Conservation (phyloP, 1,139 yeast genomes). For the Yamadazyma sp. region DNA sequence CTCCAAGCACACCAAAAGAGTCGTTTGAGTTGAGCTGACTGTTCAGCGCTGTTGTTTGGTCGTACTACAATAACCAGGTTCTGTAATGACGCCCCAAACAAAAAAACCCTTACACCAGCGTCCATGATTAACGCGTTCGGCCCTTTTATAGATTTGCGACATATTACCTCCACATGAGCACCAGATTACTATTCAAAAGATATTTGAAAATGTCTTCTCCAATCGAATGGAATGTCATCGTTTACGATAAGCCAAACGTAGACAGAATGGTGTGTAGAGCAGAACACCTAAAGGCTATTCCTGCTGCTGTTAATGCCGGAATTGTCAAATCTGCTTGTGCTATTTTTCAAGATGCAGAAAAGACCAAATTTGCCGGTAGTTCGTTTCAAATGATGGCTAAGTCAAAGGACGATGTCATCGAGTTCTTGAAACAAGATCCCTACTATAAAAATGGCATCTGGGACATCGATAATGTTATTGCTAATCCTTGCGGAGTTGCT, state of each 20-base stretch:
- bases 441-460: slow-evolving; percentile 69
- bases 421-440: slow-evolving; percentile 60
- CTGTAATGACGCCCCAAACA: no score
- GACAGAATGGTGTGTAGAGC: slow-evolving; percentile 59
- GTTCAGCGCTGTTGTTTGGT: no score
- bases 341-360: slow-evolving; percentile 48
- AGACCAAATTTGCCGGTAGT: slow-evolving; percentile 70
- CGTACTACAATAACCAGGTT: no score
- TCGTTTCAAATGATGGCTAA: slow-evolving; percentile 63
- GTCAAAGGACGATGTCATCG: slow-evolving; percentile 60
- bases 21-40: no score
- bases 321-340: slow-evolving; percentile 67
- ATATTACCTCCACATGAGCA: slow-evolving; percentile 8
- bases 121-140: no score
- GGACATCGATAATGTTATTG: slow-evolving; percentile 66
- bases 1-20: no score
- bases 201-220: slow-evolving; percentile 19
- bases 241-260: slow-evolving; percentile 66
- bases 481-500: slow-evolving; percentile 54
- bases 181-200: slow-evolving; percentile 7
- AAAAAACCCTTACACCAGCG: no score
- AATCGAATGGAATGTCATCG: slow-evolving; percentile 66
- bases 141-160: no score
- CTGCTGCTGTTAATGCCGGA: slow-evolving; percentile 51
- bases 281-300: slow-evolving; percentile 57